These are phyloP conservation scores for Gigaspora rosea DNA, from an alignment of 192 early-diverging fungal genomes.

Conservation along the genomic window DNA sequence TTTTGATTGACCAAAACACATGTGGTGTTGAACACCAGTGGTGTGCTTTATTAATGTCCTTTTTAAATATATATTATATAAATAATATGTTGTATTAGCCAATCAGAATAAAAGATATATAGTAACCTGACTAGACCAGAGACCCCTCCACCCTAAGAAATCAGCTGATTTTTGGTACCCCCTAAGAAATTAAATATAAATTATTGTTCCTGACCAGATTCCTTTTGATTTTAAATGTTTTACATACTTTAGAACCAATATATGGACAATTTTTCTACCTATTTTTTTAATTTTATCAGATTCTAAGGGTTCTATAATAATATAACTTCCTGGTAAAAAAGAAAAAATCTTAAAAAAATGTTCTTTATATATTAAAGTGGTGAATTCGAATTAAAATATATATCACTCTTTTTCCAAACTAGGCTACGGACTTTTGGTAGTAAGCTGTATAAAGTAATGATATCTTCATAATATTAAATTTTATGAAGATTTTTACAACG, in stretches of 20 bases:
- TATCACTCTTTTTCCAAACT: constrained; percentile 83
- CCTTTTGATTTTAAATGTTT: constrained; percentile 64
- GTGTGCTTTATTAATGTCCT: too few relatives aligned
- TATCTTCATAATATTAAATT: constrained; percentile 55
- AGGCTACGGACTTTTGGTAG: constrained; percentile 78
- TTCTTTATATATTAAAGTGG: background rate
- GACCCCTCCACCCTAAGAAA: too few relatives aligned
- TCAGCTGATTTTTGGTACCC: too few relatives aligned
- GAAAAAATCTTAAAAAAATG: background rate
- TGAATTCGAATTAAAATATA: background rate
- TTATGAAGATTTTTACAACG: constrained; percentile 77
- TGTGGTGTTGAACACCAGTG: too few relatives aligned
- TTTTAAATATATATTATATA: too few relatives aligned
- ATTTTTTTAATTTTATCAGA: constrained; percentile 65
- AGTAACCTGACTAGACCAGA: too few relatives aligned
- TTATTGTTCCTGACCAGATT: constrained; percentile 47
- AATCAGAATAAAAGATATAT: too few relatives aligned
- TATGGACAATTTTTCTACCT: constrained; percentile 72
- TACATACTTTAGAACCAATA: constrained; percentile 73
- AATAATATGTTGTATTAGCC: too few relatives aligned
- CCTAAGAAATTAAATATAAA: background rate
- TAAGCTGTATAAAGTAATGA: constrained; percentile 64
- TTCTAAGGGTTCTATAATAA: constrained; percentile 63
- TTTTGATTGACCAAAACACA: too few relatives aligned
- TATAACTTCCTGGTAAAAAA: constrained; percentile 55